Base-by-base conservation (phyloP, 164 flowering plant genomes). In the Malania oleifera region DNA sequence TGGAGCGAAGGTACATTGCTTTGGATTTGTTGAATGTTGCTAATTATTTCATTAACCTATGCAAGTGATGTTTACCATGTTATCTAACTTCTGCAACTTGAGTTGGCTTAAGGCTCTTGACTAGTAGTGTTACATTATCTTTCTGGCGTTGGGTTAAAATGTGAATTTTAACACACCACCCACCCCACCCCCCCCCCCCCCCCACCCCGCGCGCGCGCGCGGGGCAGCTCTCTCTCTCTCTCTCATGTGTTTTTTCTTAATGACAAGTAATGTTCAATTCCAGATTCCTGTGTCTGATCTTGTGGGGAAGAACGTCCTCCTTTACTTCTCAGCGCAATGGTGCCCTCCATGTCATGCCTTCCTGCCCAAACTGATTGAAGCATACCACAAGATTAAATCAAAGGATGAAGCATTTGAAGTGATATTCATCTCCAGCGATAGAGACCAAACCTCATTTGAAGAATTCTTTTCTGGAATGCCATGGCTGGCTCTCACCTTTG, bases 301-400 rank as follows among this genome's bases (percentile, higher is more conserved):
- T 9, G 81, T 73, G 12, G 95, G 97, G 15, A 85, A 87, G 74
- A 70, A 59, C 37, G 68, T 87, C 49, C 80, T 78, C 22, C 71
- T 85, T 1, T 89, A 78, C 60, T 87, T 87, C 72, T 83, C 95
- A 12, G 85, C 84, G 0, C 83, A 85, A 14, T 80, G 86, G 85
- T 89, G 90, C 40, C 82, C 82, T 31, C 85, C 86, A 27, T 85
- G 90, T 52, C 87, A 81, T 13, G 79, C 77, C 10, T 90, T 87
- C 57, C 26, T 68, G 1, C 95, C 92, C 0, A 72, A 66, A 37
- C 77, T 90, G 25, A 67, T 74, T 8, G 63, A 82, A 54, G 83
- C 73, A 12, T 90, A 90, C 67, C 61, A 80, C 34, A 57, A 76
- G 58, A 83, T 90, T 8, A 87, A 87, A 72, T 77, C 69, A 4